Evolutionary conservation across 2,329 filamentous ascomycete species (phyloP).

Genomic region (Colletotrichum echinochloae): DNA sequence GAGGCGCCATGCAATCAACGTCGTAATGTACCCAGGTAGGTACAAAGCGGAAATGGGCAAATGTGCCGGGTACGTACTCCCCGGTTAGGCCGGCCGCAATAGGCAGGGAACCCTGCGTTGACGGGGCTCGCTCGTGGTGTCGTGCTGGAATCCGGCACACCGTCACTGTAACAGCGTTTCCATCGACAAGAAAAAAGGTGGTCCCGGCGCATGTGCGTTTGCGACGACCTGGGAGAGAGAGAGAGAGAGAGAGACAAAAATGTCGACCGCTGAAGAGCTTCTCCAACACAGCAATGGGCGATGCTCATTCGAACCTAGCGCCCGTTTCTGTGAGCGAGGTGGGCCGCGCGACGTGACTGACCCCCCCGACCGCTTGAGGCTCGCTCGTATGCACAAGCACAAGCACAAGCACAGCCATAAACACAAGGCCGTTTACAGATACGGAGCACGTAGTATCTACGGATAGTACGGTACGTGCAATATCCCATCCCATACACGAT

Average conservation of each 20-base stretch:
- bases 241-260: not conserved
- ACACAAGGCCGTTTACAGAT: not conserved
- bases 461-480: too few species aligned
- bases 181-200: conserved; percentile 2
- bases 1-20: not conserved
- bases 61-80: conserved; percentile 14
- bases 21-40: too few species aligned
- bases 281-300: not conserved
- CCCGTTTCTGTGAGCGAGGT: conserved; percentile 28
- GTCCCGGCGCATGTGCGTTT: conserved; percentile 14
- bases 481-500: conserved; percentile 3
- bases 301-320: conserved; percentile 29
- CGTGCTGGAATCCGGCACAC: conserved; percentile 16
- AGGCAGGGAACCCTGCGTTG: conserved; percentile 20
- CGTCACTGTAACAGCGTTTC: conserved; percentile 15
- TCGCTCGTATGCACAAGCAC: conserved; percentile 8
- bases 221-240: not conserved
- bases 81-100: conserved; percentile 29
- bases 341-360: conserved; percentile 23
- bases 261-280: not conserved
- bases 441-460: too few species aligned
- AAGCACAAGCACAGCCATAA: not conserved
- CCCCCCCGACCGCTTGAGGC: not conserved
- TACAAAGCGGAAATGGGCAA: not conserved
- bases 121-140: not conserved